Conservation (phyloP, 257 asterid genomes). For the Forsythia viridissima region DNA sequence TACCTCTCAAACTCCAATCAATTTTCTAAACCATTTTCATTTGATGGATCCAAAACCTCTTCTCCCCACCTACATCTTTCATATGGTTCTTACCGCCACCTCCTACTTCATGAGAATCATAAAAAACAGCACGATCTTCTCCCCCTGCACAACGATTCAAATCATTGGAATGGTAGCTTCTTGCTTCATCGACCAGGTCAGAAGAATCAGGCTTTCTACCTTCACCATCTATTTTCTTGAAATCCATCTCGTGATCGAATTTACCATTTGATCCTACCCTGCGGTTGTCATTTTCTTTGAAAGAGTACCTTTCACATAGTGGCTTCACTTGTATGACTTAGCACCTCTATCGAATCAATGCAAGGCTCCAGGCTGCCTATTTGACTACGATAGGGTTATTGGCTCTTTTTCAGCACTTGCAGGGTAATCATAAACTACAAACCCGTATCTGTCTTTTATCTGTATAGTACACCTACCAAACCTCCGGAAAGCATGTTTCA, state of each 20-base stretch:
- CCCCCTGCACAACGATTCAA: constrained; percentile 18
- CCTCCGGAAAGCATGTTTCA: constrained; percentile 53
- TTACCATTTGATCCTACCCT: constrained; percentile 29
- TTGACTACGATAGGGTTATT: constrained; percentile 61
- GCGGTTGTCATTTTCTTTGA: constrained; percentile 26
- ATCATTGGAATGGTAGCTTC: constrained; percentile 21
- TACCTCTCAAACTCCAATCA: constrained; percentile 53
- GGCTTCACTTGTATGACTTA: constrained; percentile 22
- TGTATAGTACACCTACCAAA: constrained; percentile 58
- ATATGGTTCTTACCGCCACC: constrained; percentile 27
- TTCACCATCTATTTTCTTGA: constrained; percentile 20
- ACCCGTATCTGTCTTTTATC: constrained; percentile 58
- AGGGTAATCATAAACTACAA: constrained; percentile 58
- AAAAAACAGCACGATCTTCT: constrained; percentile 17
- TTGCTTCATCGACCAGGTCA: constrained; percentile 31
- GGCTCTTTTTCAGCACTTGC: constrained; percentile 58
- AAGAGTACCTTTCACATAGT: constrained; percentile 29
- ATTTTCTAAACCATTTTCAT: constrained; percentile 31
- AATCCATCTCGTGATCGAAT: constrained; percentile 24
- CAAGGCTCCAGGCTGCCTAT: constrained; percentile 47
- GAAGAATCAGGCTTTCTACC: constrained; percentile 30
- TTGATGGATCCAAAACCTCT: constrained; percentile 30
- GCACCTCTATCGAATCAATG: constrained; percentile 38
- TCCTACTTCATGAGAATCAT: constrained; percentile 26
- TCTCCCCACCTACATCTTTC: constrained; percentile 49